Base-by-base conservation (phyloP, 208 protist genomes). In the Leishmania major region DNA sequence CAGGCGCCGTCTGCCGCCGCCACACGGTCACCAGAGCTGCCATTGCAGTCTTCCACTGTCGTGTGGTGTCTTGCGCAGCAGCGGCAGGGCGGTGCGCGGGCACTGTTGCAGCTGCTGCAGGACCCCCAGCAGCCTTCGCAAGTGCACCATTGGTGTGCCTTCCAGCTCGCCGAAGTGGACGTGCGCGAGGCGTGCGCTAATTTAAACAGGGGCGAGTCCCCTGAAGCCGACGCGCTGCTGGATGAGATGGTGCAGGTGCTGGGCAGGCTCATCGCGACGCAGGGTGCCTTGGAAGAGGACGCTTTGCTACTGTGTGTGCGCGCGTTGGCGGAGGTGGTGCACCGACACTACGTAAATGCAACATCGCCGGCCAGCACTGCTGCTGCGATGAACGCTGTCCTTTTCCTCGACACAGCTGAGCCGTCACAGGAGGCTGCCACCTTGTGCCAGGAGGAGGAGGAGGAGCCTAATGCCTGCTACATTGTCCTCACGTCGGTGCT, bases 31-130 rank as follows among this genome's bases (percentile, higher is more conserved):
- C 86, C 51, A 55, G 71, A 28, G 40, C 49, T n/a, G 74, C 49
- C 28, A 19, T 64, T 75, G 80, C 92, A 79, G 70, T 84, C 66
- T 55, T 80, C 67, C 75, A 92, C 86, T 31, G 85, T 89, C 35
- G 85, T 87, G 57, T 94, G 93, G 93, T 78, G 90, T 35, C 84
- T 95, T 66, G 80, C 81, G 25, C 90, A 91, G 55, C 82, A 92
- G 64, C 89, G 89, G n/a, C 47, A 75, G 43, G 72, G 77, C 15
- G 92, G 93, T 11, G 82, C 92, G 72, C 81, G 87, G 22, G 73
- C 82, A 28, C 82, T 91, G 70, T 79, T 91, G 49, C 82, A 72
- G 35, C 49, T 83, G 25, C 64, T 87, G 70, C 67, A 64, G 40
- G 81, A 81, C 40, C 25, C 79, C 17, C 73, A 51, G 8, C 81